A percentile compares a stretch with the other conserved stretches of the same genome.
These are phyloP conservation scores for Clonostachys rosea DNA, from an alignment of 2,329 filamentous ascomycete genomes.

Conservation along the genomic window DNA sequence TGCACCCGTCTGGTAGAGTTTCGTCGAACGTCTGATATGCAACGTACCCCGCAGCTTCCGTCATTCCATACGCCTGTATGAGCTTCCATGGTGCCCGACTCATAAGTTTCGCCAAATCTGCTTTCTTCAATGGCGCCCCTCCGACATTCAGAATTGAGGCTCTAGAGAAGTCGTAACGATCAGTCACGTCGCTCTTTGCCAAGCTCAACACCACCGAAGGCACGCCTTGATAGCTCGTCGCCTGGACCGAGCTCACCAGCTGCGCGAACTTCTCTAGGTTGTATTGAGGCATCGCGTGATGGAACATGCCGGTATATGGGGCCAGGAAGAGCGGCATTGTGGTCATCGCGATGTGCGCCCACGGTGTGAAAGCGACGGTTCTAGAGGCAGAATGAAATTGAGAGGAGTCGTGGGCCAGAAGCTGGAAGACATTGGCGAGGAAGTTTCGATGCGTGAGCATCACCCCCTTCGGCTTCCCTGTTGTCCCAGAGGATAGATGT, in stretches of 20 bases:
- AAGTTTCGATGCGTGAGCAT: conserved; percentile 71
- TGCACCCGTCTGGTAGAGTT: conserved; percentile 19
- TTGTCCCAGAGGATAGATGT: conserved; percentile 55
- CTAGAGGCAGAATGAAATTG: conserved; percentile 24
- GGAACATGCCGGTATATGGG: conserved; percentile 35
- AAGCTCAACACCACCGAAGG: conserved; percentile 29
- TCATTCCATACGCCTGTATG: conserved; percentile 39
- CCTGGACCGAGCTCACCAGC: conserved; percentile 24
- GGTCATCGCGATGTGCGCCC: conserved; percentile 36
- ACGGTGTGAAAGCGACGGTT: conserved; percentile 34
- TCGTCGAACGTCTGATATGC: conserved; percentile 30
- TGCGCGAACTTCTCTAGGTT: conserved; percentile 24
- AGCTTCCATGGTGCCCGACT: conserved; percentile 26
- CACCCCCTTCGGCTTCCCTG: conserved; percentile 78
- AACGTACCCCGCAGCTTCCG: conserved; percentile 34
- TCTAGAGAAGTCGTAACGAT: conserved; percentile 26
- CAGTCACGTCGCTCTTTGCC: conserved; percentile 24
- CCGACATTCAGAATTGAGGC: conserved; percentile 29
- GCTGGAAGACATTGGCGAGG: conserved; percentile 55
- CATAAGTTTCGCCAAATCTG: conserved; percentile 21
- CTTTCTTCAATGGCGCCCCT: conserved; percentile 24
- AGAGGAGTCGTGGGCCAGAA: conserved; percentile 25
- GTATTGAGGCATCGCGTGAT: conserved; percentile 35
- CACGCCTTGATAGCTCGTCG: conserved; percentile 32
- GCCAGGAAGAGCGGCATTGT: conserved; percentile 36